These are phyloP conservation scores for Aspergillus heteromorphus DNA, from an alignment of 495 filamentous ascomycete genomes.

Conservation along the genomic window DNA sequence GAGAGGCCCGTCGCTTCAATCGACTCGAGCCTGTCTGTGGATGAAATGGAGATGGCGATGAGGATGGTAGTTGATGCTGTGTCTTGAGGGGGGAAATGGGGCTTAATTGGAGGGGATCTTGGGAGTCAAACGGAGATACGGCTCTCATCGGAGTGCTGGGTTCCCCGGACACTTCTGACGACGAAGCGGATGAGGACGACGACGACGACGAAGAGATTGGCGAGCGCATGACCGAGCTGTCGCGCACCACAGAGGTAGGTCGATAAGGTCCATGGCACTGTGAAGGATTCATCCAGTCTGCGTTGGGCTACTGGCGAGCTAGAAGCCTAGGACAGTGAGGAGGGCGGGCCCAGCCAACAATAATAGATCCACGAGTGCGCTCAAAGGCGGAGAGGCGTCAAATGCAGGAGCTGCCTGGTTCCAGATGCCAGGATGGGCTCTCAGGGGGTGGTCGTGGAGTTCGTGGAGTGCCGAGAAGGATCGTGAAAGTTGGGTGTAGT, in stretches of 20 bases:
- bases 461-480: background rate
- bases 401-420: too few relatives aligned
- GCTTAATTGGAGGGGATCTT: slow-evolving; percentile 12
- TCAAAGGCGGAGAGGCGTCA: background rate
- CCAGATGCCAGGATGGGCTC: too few relatives aligned
- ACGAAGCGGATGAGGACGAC: slow-evolving; percentile 8
- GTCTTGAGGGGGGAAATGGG: slow-evolving; percentile 14
- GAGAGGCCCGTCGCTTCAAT: slow-evolving; percentile 37
- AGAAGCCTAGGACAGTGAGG: slow-evolving; percentile 2
- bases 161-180: slow-evolving; percentile 13
- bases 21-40: slow-evolving; percentile 15
- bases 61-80: slow-evolving; percentile 5
- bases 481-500: background rate
- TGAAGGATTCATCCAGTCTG: slow-evolving; percentile 31
- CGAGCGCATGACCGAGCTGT: slow-evolving; percentile 29
- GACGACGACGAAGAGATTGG: slow-evolving; percentile 8
- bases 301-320: slow-evolving; percentile 6
- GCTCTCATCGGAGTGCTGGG: slow-evolving; percentile 9
- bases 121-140: slow-evolving; percentile 11
- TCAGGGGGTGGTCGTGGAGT: background rate
- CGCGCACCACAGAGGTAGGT: slow-evolving; percentile 21
- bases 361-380: background rate
- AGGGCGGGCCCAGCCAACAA: slow-evolving; percentile 1
- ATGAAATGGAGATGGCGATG: slow-evolving; percentile 14
- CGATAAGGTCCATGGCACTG: slow-evolving; percentile 36